Evolutionary conservation across 192 early-diverging fungal species (phyloP).

Genomic region (Chytriomyces confervae): DNA sequence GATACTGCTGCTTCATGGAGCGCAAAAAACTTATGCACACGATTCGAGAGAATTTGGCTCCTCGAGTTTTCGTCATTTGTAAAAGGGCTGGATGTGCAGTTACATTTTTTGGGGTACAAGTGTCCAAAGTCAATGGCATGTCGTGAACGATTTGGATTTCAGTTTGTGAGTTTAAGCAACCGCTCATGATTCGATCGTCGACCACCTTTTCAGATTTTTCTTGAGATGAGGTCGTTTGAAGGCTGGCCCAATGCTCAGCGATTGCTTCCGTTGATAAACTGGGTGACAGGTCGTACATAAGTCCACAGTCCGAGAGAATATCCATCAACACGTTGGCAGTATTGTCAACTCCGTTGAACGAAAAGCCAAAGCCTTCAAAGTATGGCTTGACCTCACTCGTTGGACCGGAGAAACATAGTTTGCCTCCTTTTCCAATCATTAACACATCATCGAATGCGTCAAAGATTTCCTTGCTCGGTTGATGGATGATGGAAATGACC

Average conservation of each 20-base stretch:
- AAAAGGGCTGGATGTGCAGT: neutral
- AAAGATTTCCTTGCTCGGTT: slow-evolving; percentile 74
- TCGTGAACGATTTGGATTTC: neutral
- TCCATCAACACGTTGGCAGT: slow-evolving; percentile 50
- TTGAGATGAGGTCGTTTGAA: neutral
- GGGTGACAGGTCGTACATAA: neutral
- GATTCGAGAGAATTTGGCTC: slow-evolving; percentile 27
- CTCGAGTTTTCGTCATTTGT: neutral
- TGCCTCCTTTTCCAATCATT: slow-evolving; percentile 70
- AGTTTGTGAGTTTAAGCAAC: too few relatives aligned
- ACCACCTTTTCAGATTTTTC: too few relatives aligned
- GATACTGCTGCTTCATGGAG: slow-evolving; percentile 11
- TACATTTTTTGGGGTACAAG: neutral
- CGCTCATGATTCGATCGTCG: too few relatives aligned
- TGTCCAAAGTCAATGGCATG: neutral
- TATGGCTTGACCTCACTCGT: slow-evolving; percentile 12
- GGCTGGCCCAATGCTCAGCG: neutral
- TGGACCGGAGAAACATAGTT: slow-evolving; percentile 52
- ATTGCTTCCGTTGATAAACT: slow-evolving; percentile 4
- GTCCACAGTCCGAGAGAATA: slow-evolving; percentile 39
- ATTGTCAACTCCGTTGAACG: slow-evolving; percentile 26
- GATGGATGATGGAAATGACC: slow-evolving; percentile 71
- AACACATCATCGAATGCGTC: slow-evolving; percentile 76
- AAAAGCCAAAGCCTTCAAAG: slow-evolving; percentile 32
- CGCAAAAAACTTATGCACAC: neutral